phyloP scores from a whole-genome alignment of 495 filamentous ascomycete species.

The Penicillium longicatenatum region DNA sequence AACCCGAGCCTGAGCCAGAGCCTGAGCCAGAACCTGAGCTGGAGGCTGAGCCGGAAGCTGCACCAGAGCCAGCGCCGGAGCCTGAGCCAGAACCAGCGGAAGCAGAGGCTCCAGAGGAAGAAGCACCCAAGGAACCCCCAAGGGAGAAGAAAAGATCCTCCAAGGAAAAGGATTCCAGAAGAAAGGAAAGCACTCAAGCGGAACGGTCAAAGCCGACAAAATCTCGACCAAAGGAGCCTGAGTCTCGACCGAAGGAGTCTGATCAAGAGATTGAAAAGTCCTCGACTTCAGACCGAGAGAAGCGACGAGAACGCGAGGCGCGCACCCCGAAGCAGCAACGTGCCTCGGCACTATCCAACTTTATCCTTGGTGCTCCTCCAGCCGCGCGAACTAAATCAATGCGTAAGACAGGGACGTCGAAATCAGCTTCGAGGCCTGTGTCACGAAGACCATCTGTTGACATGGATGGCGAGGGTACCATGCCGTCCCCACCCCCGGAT shows the following conservation, averaged over 20 bases:
- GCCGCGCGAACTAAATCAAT: constrained; percentile 53
- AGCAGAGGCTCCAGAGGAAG: constrained; percentile 13
- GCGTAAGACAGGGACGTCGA: constrained; percentile 39
- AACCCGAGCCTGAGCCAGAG: constrained; percentile 33
- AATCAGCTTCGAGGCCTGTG: constrained; percentile 35
- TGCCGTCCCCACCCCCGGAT: constrained; percentile 57
- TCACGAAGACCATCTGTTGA: constrained; percentile 54
- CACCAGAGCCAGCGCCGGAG: constrained; percentile 23
- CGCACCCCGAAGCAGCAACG: constrained; percentile 43
- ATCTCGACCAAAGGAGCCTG: constrained; percentile 52
- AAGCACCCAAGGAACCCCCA: constrained; percentile 25
- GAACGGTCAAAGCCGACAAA: constrained; percentile 33
- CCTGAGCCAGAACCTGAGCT: constrained; percentile 32
- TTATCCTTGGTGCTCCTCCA: constrained; percentile 53
- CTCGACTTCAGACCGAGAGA: constrained; percentile 57
- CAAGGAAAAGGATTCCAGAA: constrained; percentile 8
- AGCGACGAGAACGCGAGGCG: constrained; percentile 44
- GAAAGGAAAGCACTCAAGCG: constrained; percentile 20
- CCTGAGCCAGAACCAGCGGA: constrained; percentile 34
- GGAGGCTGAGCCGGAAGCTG: constrained; percentile 28
- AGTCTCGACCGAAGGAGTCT: constrained; percentile 38
- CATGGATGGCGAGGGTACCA: constrained; percentile 43
- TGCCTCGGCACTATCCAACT: constrained; percentile 51
- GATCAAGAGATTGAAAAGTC: constrained; percentile 56
- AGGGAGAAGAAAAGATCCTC: constrained; percentile 18